phyloP scores from a whole-genome alignment of 768 basidiomycete genomes.

The Leccinum imitatum region DNA sequence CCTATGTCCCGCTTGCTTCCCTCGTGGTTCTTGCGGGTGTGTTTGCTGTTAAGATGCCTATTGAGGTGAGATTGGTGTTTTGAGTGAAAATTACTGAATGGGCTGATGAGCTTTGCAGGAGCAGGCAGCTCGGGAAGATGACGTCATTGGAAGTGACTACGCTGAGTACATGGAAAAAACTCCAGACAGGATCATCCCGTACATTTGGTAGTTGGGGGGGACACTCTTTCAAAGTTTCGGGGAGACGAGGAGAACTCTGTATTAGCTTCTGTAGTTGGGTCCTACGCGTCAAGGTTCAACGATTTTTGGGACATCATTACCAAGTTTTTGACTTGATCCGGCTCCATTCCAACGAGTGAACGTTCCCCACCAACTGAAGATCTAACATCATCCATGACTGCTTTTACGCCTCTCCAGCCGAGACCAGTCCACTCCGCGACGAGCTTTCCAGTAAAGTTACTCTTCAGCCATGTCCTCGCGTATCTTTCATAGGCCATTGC shows the following conservation, averaged over 20 bases:
- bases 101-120: slow-evolving; percentile 24
- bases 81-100: neutral
- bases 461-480: slow-evolving; percentile 37
- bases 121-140: slow-evolving; percentile 27
- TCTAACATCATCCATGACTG: slow-evolving; percentile 53
- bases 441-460: slow-evolving; percentile 46
- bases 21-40: slow-evolving; percentile 23
- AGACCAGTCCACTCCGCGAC: slow-evolving; percentile 57
- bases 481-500: slow-evolving; percentile 31
- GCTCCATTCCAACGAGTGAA: slow-evolving; percentile 40
- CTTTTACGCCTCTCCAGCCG: slow-evolving; percentile 47
- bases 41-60: slow-evolving; percentile 35
- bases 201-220: slow-evolving; percentile 26
- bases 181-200: slow-evolving; percentile 31
- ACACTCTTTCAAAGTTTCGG: neutral
- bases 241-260: neutral
- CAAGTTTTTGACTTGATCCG: slow-evolving; percentile 40
- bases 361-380: slow-evolving; percentile 45
- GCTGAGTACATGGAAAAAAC: slow-evolving; percentile 30
- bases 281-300: slow-evolving; percentile 19
- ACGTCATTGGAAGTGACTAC: slow-evolving; percentile 27
- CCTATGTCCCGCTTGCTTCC: slow-evolving; percentile 34
- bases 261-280: slow-evolving; percentile 9
- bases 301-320: slow-evolving; percentile 37
- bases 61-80: slow-evolving; percentile 27